These are phyloP conservation scores for Pulveroboletus sp. DNA, from an alignment of 768 basidiomycete species.

Conservation along the genomic window DNA sequence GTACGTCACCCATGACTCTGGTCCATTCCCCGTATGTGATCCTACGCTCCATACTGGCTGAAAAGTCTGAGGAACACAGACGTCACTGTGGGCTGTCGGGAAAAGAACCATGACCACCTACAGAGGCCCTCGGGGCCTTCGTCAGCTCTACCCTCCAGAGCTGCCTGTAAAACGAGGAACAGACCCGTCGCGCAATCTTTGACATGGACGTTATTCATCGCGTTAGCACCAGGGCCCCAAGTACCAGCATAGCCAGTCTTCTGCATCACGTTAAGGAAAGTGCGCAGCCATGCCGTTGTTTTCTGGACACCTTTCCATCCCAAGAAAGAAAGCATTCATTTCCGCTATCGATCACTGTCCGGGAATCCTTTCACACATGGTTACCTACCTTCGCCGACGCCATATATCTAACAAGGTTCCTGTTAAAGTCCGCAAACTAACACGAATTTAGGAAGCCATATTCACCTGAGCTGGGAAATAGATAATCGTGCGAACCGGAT, in stretches of 20 bases:
- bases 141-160: slow-evolving; percentile 37
- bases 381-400: slow-evolving; percentile 35
- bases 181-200: slow-evolving; percentile 35
- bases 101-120: neutral
- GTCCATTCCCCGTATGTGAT: slow-evolving; percentile 32
- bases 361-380: neutral
- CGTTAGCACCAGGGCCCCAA: slow-evolving; percentile 39
- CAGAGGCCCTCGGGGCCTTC: slow-evolving; percentile 37
- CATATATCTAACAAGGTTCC: slow-evolving; percentile 33
- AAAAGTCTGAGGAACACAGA: slow-evolving; percentile 30
- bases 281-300: slow-evolving; percentile 34
- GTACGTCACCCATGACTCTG: slow-evolving; percentile 35
- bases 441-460: slow-evolving; percentile 4
- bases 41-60: slow-evolving; percentile 25
- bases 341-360: neutral
- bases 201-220: slow-evolving; percentile 38
- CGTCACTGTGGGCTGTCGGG: neutral
- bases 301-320: slow-evolving; percentile 32
- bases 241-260: slow-evolving; percentile 36
- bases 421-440: neutral
- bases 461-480: slow-evolving; percentile 32
- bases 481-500: slow-evolving; percentile 41
- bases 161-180: slow-evolving; percentile 35
- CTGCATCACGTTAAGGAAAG: slow-evolving; percentile 33
- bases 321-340: neutral